Evolutionary conservation across 257 asterid species (phyloP).

Genomic region (Lantana camara): DNA sequence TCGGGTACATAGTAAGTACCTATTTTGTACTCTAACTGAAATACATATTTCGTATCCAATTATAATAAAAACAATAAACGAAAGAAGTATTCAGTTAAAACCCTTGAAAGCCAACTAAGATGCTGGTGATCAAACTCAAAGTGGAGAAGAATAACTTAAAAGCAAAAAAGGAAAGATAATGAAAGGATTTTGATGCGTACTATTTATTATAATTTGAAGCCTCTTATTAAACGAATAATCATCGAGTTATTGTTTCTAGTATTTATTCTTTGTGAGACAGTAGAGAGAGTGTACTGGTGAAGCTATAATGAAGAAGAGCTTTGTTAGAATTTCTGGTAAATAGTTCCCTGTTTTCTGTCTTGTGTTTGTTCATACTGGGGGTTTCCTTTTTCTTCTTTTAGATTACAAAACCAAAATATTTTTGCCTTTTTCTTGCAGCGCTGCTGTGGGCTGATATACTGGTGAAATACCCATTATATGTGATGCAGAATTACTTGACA

Average conservation of each 20-base stretch:
- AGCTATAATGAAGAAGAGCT: conserved; percentile 21
- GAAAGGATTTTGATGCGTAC: too few relatives aligned
- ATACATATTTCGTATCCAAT: too few relatives aligned
- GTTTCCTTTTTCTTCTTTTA: background rate
- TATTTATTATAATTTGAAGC: too few relatives aligned
- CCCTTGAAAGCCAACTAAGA: too few relatives aligned
- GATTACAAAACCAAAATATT: background rate
- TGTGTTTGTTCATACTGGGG: background rate
- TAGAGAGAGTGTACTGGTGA: background rate
- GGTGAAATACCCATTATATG: conserved; percentile 39
- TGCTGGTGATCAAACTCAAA: too few relatives aligned
- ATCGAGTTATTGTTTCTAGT: background rate
- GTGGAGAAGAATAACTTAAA: too few relatives aligned
- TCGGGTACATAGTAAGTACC: too few relatives aligned
- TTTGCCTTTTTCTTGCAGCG: conserved; percentile 31
- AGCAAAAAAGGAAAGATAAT: too few relatives aligned
- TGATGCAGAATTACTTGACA: conserved; percentile 51
- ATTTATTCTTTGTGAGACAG: background rate
- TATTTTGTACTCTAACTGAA: too few relatives aligned
- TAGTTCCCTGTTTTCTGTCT: background rate
- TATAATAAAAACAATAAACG: background rate
- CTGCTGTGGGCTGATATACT: conserved; percentile 35
- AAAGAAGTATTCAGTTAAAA: too few relatives aligned
- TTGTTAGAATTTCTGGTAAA: conserved; percentile 23
- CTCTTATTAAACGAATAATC: too few relatives aligned